phyloP scores from a whole-genome alignment of 2,329 filamentous ascomycete species.

The Xylariaceae sp. region DNA sequence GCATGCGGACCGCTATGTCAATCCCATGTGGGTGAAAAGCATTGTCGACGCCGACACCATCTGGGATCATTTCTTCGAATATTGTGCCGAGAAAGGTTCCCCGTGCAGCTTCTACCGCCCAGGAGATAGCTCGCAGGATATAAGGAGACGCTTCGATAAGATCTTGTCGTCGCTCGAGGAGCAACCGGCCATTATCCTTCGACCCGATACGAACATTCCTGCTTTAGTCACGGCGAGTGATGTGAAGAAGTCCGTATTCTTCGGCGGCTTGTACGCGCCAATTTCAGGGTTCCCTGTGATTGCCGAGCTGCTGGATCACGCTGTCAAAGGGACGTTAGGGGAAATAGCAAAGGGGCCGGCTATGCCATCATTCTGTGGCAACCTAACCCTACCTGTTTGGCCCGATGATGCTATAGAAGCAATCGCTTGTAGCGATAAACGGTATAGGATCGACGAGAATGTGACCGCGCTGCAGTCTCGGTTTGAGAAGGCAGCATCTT shows the following conservation, averaged over 20 bases:
- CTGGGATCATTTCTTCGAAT: slow-evolving; percentile 41
- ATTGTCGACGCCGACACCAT: slow-evolving; percentile 42
- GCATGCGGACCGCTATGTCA: slow-evolving; percentile 39
- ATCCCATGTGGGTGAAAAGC: slow-evolving; percentile 35
- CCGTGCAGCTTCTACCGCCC: slow-evolving; percentile 36
- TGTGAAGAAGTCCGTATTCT: slow-evolving; percentile 35
- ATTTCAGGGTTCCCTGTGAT: slow-evolving; percentile 29
- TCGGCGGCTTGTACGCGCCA: slow-evolving; percentile 32
- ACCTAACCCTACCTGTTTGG: slow-evolving; percentile 23
- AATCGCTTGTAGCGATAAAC: slow-evolving; percentile 35
- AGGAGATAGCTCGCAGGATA: slow-evolving; percentile 31
- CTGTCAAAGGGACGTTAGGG: slow-evolving; percentile 26
- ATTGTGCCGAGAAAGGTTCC: slow-evolving; percentile 40
- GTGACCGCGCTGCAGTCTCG: slow-evolving; percentile 25
- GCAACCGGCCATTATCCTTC: slow-evolving; percentile 32
- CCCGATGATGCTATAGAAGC: slow-evolving; percentile 28
- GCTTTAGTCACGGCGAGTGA: slow-evolving; percentile 35
- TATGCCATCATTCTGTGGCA: slow-evolving; percentile 21
- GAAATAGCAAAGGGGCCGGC: slow-evolving; percentile 5
- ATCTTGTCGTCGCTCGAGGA: slow-evolving; percentile 32
- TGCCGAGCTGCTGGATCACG: slow-evolving; percentile 30
- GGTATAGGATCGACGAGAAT: slow-evolving; percentile 31
- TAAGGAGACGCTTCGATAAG: slow-evolving; percentile 29
- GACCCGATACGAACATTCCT: slow-evolving; percentile 29
- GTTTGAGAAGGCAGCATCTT: slow-evolving; percentile 29